Evolutionary conservation across 2,329 filamentous ascomycete species (phyloP).

Genomic region (Corynespora cassiicola): DNA sequence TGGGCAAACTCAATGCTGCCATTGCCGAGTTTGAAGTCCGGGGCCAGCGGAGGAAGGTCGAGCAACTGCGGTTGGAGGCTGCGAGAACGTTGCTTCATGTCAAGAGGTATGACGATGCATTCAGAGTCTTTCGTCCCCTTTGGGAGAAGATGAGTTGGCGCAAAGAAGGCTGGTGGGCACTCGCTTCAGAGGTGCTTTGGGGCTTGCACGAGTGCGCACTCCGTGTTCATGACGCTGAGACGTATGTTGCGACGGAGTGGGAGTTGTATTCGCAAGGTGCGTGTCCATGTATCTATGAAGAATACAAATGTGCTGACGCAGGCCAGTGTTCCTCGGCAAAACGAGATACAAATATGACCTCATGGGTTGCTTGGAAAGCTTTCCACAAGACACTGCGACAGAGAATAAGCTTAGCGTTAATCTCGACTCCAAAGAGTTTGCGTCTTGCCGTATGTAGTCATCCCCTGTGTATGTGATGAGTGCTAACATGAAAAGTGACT

Average conservation of each 20-base stretch:
- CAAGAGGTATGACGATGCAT: slow-evolving; percentile 58
- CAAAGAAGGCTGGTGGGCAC: slow-evolving; percentile 63
- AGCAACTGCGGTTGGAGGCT: slow-evolving; percentile 61
- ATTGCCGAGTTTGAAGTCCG: slow-evolving; percentile 59
- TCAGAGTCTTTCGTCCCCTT: slow-evolving; percentile 57
- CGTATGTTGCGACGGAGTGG: slow-evolving; percentile 62
- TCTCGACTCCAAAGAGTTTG: slow-evolving; percentile 54
- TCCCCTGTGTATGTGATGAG: slow-evolving; percentile 32
- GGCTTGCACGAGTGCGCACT: slow-evolving; percentile 61
- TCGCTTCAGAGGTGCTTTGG: slow-evolving; percentile 62
- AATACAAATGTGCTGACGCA: slow-evolving; percentile 14
- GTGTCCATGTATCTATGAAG: neutral
- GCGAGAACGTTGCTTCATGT: slow-evolving; percentile 61
- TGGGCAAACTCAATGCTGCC: slow-evolving; percentile 55
- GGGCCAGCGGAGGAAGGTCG: slow-evolving; percentile 61
- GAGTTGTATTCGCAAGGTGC: slow-evolving; percentile 55
- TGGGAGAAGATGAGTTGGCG: slow-evolving; percentile 67
- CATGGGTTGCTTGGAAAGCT: slow-evolving; percentile 51
- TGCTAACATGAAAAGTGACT: slow-evolving; percentile 48
- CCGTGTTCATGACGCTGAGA: slow-evolving; percentile 53
- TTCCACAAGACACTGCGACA: slow-evolving; percentile 41
- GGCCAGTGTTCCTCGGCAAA: slow-evolving; percentile 38
- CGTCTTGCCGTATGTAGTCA: slow-evolving; percentile 57
- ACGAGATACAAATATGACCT: slow-evolving; percentile 52
- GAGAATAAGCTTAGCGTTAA: slow-evolving; percentile 51